phyloP scores from a whole-genome alignment of 345 rosid species.

The Boechera divaricarpa region DNA sequence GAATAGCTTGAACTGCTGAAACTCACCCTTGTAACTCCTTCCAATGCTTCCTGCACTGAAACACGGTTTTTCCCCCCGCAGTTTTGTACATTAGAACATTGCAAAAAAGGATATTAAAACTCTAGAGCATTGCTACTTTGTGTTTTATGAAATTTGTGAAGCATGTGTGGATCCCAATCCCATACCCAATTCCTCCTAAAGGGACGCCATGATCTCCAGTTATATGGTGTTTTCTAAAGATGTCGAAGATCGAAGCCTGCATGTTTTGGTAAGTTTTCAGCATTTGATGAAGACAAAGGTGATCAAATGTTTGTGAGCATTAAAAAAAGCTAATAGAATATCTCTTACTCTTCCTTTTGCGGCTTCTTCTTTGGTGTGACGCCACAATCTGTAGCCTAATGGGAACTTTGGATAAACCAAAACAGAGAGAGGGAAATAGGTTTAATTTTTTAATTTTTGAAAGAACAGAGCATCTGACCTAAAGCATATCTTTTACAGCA shows the following conservation, averaged over 20 bases:
- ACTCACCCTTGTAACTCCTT: conserved; percentile 72
- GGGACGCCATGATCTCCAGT: conserved; percentile 75
- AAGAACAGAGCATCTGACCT: conserved; percentile 27
- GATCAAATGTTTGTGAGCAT: conserved; percentile 11
- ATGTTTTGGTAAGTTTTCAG: background rate
- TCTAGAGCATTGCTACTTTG: background rate
- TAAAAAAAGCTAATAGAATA: background rate
- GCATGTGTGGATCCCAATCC: background rate
- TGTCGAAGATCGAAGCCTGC: conserved; percentile 63
- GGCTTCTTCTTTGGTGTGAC: conserved; percentile 56
- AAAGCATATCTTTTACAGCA: conserved; percentile 26
- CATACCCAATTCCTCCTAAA: conserved; percentile 84
- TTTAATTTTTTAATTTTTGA: background rate
- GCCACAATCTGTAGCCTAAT: conserved; percentile 63
- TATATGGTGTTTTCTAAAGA: conserved; percentile 52
- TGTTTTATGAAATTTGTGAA: background rate
- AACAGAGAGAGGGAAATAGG: conserved; percentile 12
- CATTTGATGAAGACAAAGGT: conserved; percentile 4
- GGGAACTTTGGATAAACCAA: conserved; percentile 56
- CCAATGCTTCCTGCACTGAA: conserved; percentile 79
- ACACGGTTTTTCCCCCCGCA: background rate
- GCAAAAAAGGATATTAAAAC: background rate
- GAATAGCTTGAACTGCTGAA: conserved; percentile 60
- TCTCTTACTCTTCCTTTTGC: conserved; percentile 68
- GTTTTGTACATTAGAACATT: conserved; percentile 31